Evolutionary conservation across 1,284 basidiomycete species (phyloP).

Genomic region (Irpex sp.): DNA sequence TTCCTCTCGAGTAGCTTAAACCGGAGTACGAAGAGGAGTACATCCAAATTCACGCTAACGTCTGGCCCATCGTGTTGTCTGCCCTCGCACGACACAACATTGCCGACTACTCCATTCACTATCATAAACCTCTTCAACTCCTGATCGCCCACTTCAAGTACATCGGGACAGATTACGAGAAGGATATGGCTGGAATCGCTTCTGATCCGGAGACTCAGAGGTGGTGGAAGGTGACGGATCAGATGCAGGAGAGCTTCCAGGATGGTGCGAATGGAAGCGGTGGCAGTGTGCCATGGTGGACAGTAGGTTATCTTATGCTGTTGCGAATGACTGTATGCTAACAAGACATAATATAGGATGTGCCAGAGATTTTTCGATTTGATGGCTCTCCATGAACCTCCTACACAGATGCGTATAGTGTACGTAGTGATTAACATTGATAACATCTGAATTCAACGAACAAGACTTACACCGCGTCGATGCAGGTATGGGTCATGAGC

Average conservation of each 20-base stretch:
- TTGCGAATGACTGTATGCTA: not conserved
- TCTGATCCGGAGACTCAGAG: constrained; percentile 63
- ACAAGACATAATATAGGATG: not conserved
- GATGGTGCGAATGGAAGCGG: constrained; percentile 69
- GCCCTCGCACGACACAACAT: constrained; percentile 67
- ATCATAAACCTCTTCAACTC: constrained; percentile 58
- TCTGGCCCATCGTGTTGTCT: constrained; percentile 72
- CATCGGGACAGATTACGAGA: constrained; percentile 55
- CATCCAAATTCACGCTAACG: constrained; percentile 59
- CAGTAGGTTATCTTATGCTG: constrained; percentile 21
- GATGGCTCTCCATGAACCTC: not conserved
- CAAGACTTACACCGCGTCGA: too few species aligned
- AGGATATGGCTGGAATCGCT: constrained; percentile 64
- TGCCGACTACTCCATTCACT: constrained; percentile 75
- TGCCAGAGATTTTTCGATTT: not conserved
- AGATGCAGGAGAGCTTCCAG: constrained; percentile 75
- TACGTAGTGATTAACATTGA: too few species aligned
- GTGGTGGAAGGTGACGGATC: constrained; percentile 79
- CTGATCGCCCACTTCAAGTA: constrained; percentile 74
- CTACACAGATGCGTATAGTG: not conserved
- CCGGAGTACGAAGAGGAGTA: constrained; percentile 64
- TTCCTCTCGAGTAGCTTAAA: constrained; percentile 44
- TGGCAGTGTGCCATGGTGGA: constrained; percentile 70
- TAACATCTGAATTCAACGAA: too few species aligned
- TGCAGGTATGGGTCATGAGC: too few species aligned